Conservation (phyloP, 768 basidiomycete species). For the Amanita jacksonii region DNA sequence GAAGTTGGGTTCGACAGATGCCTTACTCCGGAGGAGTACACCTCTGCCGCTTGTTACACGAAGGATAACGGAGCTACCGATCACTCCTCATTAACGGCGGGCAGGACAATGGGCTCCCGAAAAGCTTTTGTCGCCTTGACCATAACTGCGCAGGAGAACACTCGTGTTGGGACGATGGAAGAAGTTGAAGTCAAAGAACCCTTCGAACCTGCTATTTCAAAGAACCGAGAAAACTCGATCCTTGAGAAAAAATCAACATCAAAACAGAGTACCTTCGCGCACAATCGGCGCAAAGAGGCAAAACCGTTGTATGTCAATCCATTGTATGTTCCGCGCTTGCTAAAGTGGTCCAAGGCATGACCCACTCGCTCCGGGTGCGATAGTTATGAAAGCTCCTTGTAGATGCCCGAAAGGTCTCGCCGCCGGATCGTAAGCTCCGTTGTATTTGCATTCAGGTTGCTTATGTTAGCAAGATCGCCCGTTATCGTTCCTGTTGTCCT, state of each 20-base stretch:
- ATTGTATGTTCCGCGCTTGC: not conserved
- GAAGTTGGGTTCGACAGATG: slow-evolving; percentile 58
- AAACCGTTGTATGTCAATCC: slow-evolving; percentile 3
- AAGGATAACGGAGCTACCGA: not conserved
- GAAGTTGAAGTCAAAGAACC: slow-evolving; percentile 53
- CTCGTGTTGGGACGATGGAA: too few relatives aligned
- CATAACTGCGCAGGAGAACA: too few relatives aligned
- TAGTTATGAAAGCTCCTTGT: slow-evolving; percentile 79
- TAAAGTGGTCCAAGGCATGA: slow-evolving; percentile 46
- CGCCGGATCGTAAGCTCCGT: slow-evolving; percentile 54
- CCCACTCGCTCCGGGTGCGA: slow-evolving; percentile 62
- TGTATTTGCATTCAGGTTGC: slow-evolving; percentile 4
- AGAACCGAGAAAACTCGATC: slow-evolving; percentile 19
- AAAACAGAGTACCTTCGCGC: not conserved
- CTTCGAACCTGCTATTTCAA: too few relatives aligned
- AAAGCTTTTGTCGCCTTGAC: too few relatives aligned
- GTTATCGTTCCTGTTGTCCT: slow-evolving; percentile 77
- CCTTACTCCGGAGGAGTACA: slow-evolving; percentile 44
- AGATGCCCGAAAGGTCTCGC: slow-evolving; percentile 53
- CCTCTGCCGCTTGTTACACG: slow-evolving; percentile 58
- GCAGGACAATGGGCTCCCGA: not conserved
- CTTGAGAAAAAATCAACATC: slow-evolving; percentile 31
- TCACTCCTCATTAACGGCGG: not conserved
- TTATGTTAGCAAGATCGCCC: slow-evolving; percentile 34
- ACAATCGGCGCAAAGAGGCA: not conserved